phyloP scores from a whole-genome alignment of 1,139 yeast genomes.

The Pneumocystis canis region DNA sequence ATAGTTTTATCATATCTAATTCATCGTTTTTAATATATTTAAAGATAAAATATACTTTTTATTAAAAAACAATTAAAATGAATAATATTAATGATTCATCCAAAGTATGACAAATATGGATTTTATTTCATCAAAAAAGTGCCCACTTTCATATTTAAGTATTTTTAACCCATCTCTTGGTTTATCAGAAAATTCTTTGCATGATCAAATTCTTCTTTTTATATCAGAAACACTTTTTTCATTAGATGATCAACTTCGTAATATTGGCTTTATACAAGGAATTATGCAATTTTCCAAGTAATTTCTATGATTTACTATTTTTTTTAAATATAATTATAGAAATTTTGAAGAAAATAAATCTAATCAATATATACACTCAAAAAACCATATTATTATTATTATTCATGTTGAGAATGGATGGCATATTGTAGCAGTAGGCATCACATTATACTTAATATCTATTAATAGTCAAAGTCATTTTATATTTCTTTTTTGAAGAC shows the following conservation, averaged over 20 bases:
- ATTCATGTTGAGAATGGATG: background rate
- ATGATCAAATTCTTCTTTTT: constrained; percentile 17
- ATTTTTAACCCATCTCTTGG: constrained; percentile 18
- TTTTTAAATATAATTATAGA: background rate
- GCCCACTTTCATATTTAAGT: constrained; percentile 17
- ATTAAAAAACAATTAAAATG: background rate
- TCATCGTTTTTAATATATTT: background rate
- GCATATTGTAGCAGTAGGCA: background rate
- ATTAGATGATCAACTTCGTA: constrained; percentile 16
- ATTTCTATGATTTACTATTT: background rate
- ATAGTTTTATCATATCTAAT: background rate
- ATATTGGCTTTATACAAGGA: constrained; percentile 18
- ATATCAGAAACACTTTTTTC: constrained; percentile 15
- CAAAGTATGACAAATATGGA: background rate
- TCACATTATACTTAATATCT: background rate
- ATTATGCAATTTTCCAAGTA: constrained; percentile 17
- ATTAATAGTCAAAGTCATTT: background rate
- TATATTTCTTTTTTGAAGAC: background rate
- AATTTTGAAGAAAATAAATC: background rate
- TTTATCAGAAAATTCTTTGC: constrained; percentile 16
- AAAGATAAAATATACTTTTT: background rate
- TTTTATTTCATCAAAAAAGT: background rate
- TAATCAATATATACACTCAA: background rate
- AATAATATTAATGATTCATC: background rate
- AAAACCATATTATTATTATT: background rate